Evolutionary conservation across 176 grass and related monocot genomes (phyloP).

Genomic region (Carex pumila): DNA sequence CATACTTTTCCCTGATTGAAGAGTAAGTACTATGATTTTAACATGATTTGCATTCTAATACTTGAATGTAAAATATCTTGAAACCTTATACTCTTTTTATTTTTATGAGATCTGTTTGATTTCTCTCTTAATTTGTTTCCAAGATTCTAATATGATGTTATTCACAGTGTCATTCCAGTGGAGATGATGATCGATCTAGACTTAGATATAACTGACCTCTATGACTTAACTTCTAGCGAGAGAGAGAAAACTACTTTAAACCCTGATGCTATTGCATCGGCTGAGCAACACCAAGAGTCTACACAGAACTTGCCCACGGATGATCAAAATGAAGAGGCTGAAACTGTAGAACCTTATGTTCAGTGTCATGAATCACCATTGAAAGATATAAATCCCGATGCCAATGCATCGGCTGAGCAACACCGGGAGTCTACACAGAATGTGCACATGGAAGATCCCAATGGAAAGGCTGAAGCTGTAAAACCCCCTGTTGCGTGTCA

Average conservation of each 20-base stretch:
- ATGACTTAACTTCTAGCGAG: conserved; percentile 16
- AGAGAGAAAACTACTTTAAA: conserved; percentile 19
- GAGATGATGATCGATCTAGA: conserved; percentile 41
- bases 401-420: not conserved
- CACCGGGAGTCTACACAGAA: conserved; percentile 20
- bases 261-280: not conserved
- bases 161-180: conserved; percentile 66
- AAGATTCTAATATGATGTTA: conserved; percentile 30
- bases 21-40: conserved; percentile 54
- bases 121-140: not conserved
- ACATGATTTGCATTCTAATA: conserved; percentile 9
- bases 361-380: not conserved
- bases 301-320: conserved; percentile 27
- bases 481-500: not conserved
- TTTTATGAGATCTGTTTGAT: not conserved
- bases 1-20: conserved; percentile 61
- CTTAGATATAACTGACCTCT: conserved; percentile 24
- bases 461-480: conserved; percentile 26
- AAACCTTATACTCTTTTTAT: not conserved
- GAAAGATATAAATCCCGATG: not conserved
- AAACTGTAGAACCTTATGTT: conserved; percentile 17
- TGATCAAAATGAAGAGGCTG: conserved; percentile 20
- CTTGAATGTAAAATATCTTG: conserved; percentile 1
- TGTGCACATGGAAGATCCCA: conserved; percentile 21
- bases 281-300: not conserved